Evolutionary conservation across 2,329 filamentous ascomycete species (phyloP).

Genomic region (Penicillium sclerotigenum): DNA sequence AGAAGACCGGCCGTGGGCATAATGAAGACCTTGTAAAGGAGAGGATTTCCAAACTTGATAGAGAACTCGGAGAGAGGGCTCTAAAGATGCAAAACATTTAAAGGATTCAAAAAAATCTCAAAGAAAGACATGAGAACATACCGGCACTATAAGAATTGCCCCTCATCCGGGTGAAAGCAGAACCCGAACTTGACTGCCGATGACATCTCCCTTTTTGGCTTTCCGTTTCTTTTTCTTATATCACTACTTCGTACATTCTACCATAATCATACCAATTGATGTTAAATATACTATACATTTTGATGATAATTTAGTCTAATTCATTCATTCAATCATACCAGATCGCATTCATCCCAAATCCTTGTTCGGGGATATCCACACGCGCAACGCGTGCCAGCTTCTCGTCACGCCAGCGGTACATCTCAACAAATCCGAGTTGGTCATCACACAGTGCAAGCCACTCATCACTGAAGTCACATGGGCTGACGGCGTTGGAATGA

Average conservation of each 20-base stretch:
- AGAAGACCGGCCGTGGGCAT: slow-evolving; percentile 63
- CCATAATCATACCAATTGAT: not conserved
- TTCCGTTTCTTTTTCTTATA: not conserved
- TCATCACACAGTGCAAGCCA: slow-evolving; percentile 90
- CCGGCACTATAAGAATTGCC: slow-evolving; percentile 11
- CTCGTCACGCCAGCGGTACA: slow-evolving; percentile 83
- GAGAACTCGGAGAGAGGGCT: not conserved
- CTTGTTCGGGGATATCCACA: slow-evolving; percentile 76
- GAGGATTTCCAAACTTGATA: not conserved
- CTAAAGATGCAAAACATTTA: not conserved
- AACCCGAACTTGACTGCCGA: slow-evolving; percentile 28
- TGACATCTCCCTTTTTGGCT: not conserved
- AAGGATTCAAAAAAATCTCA: not conserved
- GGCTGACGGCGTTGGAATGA: slow-evolving; percentile 82
- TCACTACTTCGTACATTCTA: no score
- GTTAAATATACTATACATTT: not conserved
- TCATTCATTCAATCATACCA: slow-evolving; percentile 68
- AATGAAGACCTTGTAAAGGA: slow-evolving; percentile 3
- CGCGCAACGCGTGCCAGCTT: slow-evolving; percentile 73
- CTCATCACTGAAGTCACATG: slow-evolving; percentile 79
- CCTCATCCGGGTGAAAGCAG: slow-evolving; percentile 23
- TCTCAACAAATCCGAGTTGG: slow-evolving; percentile 81
- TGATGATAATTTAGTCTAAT: not conserved
- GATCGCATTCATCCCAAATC: slow-evolving; percentile 94
- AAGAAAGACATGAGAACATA: not conserved